A percentile compares a stretch with the other conserved stretches of the same genome.
Evolutionary conservation across 768 basidiomycete species (phyloP).

Genomic region (Tricholoma sp.): DNA sequence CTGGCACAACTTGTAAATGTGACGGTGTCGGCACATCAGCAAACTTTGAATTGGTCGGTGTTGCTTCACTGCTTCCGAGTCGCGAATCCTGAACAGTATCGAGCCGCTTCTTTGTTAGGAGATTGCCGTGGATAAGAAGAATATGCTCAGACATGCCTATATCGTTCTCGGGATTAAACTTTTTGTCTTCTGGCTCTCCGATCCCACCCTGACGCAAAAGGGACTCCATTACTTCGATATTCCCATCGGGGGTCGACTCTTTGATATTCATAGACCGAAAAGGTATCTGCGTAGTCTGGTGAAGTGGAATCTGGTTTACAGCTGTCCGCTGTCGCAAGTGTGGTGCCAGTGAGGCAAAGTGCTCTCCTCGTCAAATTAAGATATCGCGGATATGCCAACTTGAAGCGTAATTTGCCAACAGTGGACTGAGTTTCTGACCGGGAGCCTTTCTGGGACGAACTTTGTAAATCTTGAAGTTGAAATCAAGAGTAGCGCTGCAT

Average conservation of each 20-base stretch:
- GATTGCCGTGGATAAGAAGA: slow-evolving; percentile 17
- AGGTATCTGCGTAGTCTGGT: slow-evolving; percentile 8
- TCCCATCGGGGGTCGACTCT: slow-evolving; percentile 14
- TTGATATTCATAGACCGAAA: slow-evolving; percentile 14
- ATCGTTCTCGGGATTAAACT: background rate
- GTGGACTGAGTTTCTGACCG: slow-evolving; percentile 4
- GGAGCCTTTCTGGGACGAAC: slow-evolving; percentile 7
- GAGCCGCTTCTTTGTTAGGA: slow-evolving; percentile 16
- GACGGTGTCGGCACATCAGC: background rate
- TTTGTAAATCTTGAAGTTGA: too few species aligned
- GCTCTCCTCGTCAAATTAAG: slow-evolving; percentile 2
- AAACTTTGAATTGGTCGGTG: too few species aligned
- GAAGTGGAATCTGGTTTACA: slow-evolving; percentile 13
- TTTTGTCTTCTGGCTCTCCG: slow-evolving; percentile 5
- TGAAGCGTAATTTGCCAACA: slow-evolving; percentile 4
- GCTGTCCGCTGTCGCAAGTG: slow-evolving; percentile 8
- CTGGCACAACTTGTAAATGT: too few species aligned
- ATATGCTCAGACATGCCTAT: slow-evolving; percentile 6
- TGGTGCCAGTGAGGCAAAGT: slow-evolving; percentile 11
- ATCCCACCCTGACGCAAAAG: slow-evolving; percentile 5
- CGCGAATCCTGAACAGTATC: slow-evolving; percentile 2
- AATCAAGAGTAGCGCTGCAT: background rate
- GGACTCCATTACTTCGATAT: slow-evolving; percentile 11
- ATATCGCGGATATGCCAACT: slow-evolving; percentile 3
- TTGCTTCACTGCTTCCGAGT: slow-evolving; percentile 13